Conservation (phyloP, 306 rosid genomes). For the Rubus parviflorus region DNA sequence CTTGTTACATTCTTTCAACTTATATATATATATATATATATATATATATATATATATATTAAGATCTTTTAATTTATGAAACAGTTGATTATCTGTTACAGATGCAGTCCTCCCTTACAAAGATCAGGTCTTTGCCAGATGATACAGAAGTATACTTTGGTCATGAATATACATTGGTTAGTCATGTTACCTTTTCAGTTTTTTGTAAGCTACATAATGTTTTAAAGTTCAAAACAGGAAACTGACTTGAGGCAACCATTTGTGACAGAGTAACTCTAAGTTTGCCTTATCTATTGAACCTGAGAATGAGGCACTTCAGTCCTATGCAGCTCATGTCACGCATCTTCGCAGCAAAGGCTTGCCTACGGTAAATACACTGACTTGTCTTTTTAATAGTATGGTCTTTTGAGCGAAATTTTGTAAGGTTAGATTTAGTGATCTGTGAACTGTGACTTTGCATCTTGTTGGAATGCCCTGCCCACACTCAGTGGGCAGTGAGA, state of each 20-base stretch:
- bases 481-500: not conserved
- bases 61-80: not conserved
- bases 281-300: conserved; percentile 91
- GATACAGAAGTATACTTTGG: conserved; percentile 78
- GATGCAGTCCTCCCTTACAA: conserved; percentile 81
- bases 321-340: conserved; percentile 67
- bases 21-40: not conserved
- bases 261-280: conserved; percentile 75
- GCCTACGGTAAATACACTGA: conserved; percentile 69
- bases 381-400: conserved; percentile 2
- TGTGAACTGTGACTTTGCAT: not conserved
- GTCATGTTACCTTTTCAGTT: conserved; percentile 25
- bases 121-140: conserved; percentile 74
- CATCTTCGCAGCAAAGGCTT: conserved; percentile 74
- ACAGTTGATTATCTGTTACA: conserved; percentile 35
- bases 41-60: not conserved
- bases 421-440: not conserved
- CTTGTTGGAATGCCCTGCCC: not conserved
- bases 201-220: conserved; percentile 19
- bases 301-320: conserved; percentile 74
- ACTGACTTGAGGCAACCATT: conserved; percentile 33
- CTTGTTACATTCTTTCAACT: not conserved
- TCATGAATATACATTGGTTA: conserved; percentile 85
- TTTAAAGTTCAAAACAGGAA: not conserved
- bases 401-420: not conserved